Conservation (phyloP, 2,329 filamentous ascomycete species). For the Dactylellina cionopaga region DNA sequence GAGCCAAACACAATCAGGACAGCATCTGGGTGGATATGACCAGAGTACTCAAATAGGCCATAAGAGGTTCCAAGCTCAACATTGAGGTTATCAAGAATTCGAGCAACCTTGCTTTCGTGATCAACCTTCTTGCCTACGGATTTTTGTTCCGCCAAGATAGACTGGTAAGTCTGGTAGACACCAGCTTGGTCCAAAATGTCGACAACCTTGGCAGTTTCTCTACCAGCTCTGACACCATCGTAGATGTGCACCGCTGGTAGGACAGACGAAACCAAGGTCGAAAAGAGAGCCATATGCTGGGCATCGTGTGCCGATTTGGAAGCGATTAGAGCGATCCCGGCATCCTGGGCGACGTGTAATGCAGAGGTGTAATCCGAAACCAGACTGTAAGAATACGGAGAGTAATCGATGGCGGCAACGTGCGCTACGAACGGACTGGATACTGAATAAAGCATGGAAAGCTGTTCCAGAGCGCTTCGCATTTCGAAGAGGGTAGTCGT, state of each 20-base stretch:
- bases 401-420: slow-evolving; percentile 88
- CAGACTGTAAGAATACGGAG: slow-evolving; percentile 73
- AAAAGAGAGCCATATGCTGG: slow-evolving; percentile 93
- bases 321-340: slow-evolving; percentile 85
- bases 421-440: slow-evolving; percentile 94
- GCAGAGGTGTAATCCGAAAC: slow-evolving; percentile 87
- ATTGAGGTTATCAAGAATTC: slow-evolving; percentile 80
- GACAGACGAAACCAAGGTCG: slow-evolving; percentile 80
- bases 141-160: slow-evolving; percentile 71
- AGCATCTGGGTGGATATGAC: slow-evolving; percentile 79
- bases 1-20: slow-evolving; percentile 94
- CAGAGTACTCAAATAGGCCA: slow-evolving; percentile 90
- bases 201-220: slow-evolving; percentile 82
- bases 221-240: slow-evolving; percentile 82
- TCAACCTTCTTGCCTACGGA: slow-evolving; percentile 76
- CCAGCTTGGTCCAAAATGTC: slow-evolving; percentile 80
- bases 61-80: slow-evolving; percentile 93
- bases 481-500: slow-evolving; percentile 83
- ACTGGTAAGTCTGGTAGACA: slow-evolving; percentile 75
- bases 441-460: slow-evolving; percentile 88
- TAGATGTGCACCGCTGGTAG: slow-evolving; percentile 88
- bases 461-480: slow-evolving; percentile 85
- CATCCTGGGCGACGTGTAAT: slow-evolving; percentile 83
- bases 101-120: slow-evolving; percentile 75
- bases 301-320: slow-evolving; percentile 88